phyloP scores from a whole-genome alignment of 257 asterid genomes.

The Nicotiana obtusifolia region DNA sequence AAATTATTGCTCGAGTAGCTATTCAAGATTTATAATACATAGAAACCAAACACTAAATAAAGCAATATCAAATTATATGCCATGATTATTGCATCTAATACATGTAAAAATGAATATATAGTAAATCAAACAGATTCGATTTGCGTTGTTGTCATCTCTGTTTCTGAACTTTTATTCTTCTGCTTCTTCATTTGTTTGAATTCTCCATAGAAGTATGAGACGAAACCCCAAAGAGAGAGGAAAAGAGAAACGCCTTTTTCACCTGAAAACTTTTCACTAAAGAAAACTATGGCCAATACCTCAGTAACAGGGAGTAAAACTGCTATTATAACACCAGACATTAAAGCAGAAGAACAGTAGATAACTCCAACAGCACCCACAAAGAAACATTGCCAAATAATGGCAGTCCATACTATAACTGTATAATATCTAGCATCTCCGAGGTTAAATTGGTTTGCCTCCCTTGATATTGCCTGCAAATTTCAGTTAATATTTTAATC shows the following conservation, averaged over 20 bases:
- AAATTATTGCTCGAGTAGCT: too few species aligned
- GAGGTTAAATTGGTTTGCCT: not conserved
- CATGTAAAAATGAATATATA: too few species aligned
- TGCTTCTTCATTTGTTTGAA: not conserved
- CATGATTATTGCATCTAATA: too few species aligned
- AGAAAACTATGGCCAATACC: not conserved
- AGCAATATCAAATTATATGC: too few species aligned
- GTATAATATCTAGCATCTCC: not conserved
- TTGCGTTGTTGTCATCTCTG: too few species aligned
- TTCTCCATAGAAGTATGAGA: not conserved
- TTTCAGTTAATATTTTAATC: not conserved
- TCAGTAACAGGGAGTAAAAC: too few species aligned
- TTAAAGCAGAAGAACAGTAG: not conserved
- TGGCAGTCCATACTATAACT: not conserved
- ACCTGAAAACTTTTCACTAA: not conserved
- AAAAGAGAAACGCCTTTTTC: not conserved
- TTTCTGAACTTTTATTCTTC: too few species aligned
- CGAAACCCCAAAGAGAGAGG: not conserved
- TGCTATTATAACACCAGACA: too few species aligned
- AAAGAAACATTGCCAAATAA: not conserved
- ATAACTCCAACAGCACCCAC: not conserved
- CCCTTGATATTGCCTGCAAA: not conserved
- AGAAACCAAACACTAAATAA: too few species aligned
- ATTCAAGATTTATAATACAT: too few species aligned
- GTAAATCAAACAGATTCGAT: too few species aligned